Evolutionary conservation across 1,284 basidiomycete genomes (phyloP).

Genomic region (Ganoderma lingzhi): DNA sequence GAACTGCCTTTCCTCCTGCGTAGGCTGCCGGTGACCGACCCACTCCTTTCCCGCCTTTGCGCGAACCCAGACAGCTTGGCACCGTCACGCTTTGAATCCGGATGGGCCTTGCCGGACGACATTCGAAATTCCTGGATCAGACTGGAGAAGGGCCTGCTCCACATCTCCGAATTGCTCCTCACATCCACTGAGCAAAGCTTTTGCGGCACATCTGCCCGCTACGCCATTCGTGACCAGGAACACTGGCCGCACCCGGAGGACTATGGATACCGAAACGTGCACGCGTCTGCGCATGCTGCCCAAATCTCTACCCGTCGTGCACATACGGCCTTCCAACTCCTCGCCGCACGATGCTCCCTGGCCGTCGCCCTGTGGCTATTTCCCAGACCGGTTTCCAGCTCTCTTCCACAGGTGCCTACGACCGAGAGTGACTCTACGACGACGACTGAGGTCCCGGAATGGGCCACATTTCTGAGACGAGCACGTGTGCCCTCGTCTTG

Average conservation of each 20-base stretch:
- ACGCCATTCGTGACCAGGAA: background rate
- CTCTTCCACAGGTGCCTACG: rapidly evolving
- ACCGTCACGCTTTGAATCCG: background rate
- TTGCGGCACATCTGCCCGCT: background rate
- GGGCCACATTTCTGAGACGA: background rate
- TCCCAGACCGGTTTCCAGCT: background rate
- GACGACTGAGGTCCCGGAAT: background rate
- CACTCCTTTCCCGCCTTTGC: background rate
- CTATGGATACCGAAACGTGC: background rate
- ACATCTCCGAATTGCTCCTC: background rate
- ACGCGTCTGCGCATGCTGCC: background rate
- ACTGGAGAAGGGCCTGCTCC: background rate
- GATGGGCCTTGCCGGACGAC: background rate
- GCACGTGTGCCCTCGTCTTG: background rate
- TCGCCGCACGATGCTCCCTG: background rate
- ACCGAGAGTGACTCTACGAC: background rate
- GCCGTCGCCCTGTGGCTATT: background rate
- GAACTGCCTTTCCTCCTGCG: background rate
- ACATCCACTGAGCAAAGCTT: background rate
- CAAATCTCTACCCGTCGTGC: background rate
- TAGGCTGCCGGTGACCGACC: background rate
- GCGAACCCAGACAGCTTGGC: background rate
- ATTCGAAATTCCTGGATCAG: background rate
- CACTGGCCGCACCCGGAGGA: background rate
- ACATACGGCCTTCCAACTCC: background rate